phyloP scores from a whole-genome alignment of 176 grass and related monocot genomes.

The Phragmites australis region DNA sequence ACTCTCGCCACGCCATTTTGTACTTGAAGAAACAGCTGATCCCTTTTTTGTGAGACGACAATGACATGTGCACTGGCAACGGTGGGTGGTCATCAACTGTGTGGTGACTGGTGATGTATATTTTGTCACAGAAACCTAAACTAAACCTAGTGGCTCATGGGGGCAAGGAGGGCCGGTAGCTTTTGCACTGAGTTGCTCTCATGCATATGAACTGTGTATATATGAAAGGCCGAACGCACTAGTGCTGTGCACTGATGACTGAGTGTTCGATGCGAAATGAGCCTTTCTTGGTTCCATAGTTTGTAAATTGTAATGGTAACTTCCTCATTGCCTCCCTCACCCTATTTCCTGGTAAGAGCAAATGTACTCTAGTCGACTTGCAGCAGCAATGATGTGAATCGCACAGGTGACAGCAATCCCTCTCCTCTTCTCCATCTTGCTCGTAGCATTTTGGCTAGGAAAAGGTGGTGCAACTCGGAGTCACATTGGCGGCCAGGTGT shows the following conservation, averaged over 20 bases:
- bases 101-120: slow-evolving; percentile 4
- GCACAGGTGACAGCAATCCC: too few relatives aligned
- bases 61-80: neutral
- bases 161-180: neutral
- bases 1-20: slow-evolving; percentile 13
- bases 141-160: neutral
- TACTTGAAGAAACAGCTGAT: slow-evolving; percentile 45
- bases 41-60: neutral
- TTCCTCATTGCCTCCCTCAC: neutral
- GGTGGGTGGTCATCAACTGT: slow-evolving; percentile 9
- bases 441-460: too few relatives aligned
- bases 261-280: neutral
- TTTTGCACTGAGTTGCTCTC: slow-evolving; percentile 6
- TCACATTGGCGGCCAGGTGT: too few relatives aligned
- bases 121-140: slow-evolving; percentile 24
- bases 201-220: neutral
- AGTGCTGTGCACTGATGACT: neutral
- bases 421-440: too few relatives aligned
- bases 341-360: neutral
- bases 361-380: too few relatives aligned
- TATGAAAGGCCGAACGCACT: neutral
- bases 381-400: too few relatives aligned
- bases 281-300: neutral
- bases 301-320: slow-evolving; percentile 24
- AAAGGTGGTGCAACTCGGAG: too few relatives aligned